A percentile compares a stretch with the other conserved stretches of the same genome.
Conservation (phyloP, 495 filamentous ascomycete genomes). For the Aspergillus sclerotiicarbonarius region DNA sequence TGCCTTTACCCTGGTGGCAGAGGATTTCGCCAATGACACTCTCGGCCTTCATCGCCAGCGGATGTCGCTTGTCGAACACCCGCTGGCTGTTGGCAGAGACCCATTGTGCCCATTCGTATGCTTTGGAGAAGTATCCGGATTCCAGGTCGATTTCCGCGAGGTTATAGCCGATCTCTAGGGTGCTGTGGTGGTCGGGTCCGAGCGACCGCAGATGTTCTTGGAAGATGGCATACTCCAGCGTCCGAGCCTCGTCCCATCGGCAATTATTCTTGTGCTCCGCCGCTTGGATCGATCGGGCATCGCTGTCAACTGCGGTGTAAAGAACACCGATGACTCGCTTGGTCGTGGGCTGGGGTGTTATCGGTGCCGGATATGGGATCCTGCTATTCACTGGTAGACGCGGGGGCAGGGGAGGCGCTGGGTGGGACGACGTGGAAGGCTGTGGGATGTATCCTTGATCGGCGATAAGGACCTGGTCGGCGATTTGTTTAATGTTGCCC, state of each 20-base stretch:
- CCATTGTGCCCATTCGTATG: conserved; percentile 35
- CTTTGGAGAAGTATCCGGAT: conserved; percentile 26
- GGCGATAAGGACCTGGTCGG: conserved; percentile 32
- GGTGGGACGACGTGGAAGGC: conserved; percentile 14
- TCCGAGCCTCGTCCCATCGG: conserved; percentile 34
- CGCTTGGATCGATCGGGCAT: conserved; percentile 29
- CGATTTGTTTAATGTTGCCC: conserved; percentile 40
- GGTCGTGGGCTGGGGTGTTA: conserved; percentile 11
- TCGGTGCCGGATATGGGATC: conserved; percentile 26
- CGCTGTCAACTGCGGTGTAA: conserved; percentile 26
- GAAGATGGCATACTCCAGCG: conserved; percentile 36
- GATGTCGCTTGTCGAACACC: conserved; percentile 31
- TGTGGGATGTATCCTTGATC: conserved; percentile 38
- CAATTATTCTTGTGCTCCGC: conserved; percentile 32
- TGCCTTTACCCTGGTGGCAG: conserved; percentile 26
- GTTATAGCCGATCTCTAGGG: conserved; percentile 31
- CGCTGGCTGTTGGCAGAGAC: conserved; percentile 32
- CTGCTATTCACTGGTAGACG: conserved; percentile 36
- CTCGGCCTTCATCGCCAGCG: conserved; percentile 35
- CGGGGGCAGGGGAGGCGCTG: conserved; percentile 31
- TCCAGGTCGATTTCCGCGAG: conserved; percentile 33
- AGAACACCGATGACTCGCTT: conserved; percentile 22
- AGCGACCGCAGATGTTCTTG: conserved; percentile 34
- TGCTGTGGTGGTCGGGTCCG: conserved; percentile 37
- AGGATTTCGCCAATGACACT: conserved; percentile 34